Conservation (phyloP, 495 filamentous ascomycete species). For the Cetradonia linearis region DNA sequence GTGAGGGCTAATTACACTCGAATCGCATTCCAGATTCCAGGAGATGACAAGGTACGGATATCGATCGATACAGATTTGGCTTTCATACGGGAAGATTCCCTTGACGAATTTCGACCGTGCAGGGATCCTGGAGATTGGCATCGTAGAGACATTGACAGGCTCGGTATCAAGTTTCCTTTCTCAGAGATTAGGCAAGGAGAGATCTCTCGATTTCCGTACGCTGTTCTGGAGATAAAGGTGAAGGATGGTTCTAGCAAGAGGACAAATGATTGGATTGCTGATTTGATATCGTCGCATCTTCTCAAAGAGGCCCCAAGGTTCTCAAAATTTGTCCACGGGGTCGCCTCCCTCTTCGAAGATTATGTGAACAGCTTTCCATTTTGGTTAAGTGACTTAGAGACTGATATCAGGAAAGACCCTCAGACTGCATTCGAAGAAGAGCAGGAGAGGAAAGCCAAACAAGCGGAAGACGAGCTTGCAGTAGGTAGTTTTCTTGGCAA, state of each 20-base stretch:
- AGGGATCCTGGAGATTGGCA: constrained; percentile 86
- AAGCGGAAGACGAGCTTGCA: constrained; percentile 74
- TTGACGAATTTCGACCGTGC: constrained; percentile 77
- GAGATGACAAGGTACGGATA: constrained; percentile 80
- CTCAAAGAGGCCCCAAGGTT: constrained; percentile 83
- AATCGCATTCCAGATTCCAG: constrained; percentile 92
- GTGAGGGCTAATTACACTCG: constrained; percentile 87
- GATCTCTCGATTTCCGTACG: constrained; percentile 83
- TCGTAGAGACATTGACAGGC: constrained; percentile 75
- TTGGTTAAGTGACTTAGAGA: constrained; percentile 84
- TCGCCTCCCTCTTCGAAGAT: constrained; percentile 86
- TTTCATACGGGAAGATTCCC: constrained; percentile 81
- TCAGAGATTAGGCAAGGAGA: constrained; percentile 75
- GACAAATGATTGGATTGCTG: constrained; percentile 74
- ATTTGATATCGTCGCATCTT: constrained; percentile 84
- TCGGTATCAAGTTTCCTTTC: constrained; percentile 78
- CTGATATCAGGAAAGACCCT: constrained; percentile 86
- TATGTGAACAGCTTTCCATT: constrained; percentile 92
- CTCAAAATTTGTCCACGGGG: constrained; percentile 92
- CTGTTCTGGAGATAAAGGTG: constrained; percentile 85
- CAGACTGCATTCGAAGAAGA: constrained; percentile 84
- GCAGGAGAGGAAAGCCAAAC: constrained; percentile 66
- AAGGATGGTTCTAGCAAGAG: constrained; percentile 56
- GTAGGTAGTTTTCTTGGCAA: constrained; percentile 71
- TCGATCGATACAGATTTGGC: constrained; percentile 88